Conservation (phyloP, 192 early-diverging fungal genomes). For the Backusella sp. region DNA sequence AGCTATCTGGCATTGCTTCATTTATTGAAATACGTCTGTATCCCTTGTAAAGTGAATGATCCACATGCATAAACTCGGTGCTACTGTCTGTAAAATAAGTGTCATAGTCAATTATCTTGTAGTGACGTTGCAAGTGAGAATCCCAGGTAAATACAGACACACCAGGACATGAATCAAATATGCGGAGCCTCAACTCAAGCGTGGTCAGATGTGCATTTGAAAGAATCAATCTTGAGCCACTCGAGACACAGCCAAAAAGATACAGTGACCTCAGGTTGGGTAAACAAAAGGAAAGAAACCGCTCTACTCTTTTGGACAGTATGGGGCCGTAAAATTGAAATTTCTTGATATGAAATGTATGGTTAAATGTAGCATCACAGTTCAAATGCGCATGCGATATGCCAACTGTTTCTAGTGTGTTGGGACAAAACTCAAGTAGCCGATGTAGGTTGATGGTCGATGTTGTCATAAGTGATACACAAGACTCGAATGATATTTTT, state of each 20-base stretch:
- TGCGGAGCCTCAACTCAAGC: background rate
- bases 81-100: background rate
- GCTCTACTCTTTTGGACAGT: background rate
- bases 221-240: background rate
- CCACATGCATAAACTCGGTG: background rate
- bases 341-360: background rate
- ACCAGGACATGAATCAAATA: background rate
- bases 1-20: no score
- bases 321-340: background rate
- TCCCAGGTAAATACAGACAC: background rate
- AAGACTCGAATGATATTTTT: background rate
- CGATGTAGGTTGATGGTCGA: background rate
- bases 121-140: background rate
- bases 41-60: background rate
- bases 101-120: background rate
- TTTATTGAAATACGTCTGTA: background rate
- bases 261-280: background rate
- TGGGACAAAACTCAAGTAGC: background rate
- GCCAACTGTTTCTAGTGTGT: background rate
- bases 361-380: background rate
- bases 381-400: background rate
- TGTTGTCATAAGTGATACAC: background rate
- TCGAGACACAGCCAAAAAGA: background rate
- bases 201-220: background rate
- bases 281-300: background rate